A percentile compares a stretch with the other conserved stretches of the same genome.
These are phyloP conservation scores for Bipolaris cookei DNA, from an alignment of 2,329 filamentous ascomycete genomes.

Conservation along the genomic window DNA sequence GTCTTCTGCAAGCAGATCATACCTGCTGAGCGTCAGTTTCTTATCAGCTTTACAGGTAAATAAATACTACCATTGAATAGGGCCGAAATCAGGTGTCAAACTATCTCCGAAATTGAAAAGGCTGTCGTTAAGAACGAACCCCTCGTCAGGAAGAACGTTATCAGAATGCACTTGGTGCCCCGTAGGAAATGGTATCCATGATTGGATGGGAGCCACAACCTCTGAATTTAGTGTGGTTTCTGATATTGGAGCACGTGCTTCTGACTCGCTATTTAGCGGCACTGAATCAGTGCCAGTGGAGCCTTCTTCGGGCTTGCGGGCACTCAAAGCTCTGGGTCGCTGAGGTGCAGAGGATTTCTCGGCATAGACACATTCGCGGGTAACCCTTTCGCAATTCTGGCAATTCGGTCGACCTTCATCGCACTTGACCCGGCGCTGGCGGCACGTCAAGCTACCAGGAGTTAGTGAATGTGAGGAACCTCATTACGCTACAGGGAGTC, in stretches of 20 bases:
- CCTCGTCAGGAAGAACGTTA: conserved; percentile 29
- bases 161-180: conserved; percentile 22
- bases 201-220: conserved; percentile 14
- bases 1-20: conserved; percentile 55
- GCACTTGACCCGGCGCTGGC: conserved; percentile 59
- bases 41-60: not conserved
- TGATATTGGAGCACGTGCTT: not conserved
- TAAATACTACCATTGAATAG: conserved; percentile 50
- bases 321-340: conserved; percentile 19
- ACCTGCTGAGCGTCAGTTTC: conserved; percentile 26
- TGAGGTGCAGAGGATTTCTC: conserved; percentile 15
- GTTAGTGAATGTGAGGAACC: conserved; percentile 10
- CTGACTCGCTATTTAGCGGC: conserved; percentile 6
- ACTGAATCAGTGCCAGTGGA: conserved; percentile 12
- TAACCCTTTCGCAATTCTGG: conserved; percentile 52
- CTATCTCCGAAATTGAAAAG: conserved; percentile 35
- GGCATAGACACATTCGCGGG: conserved; percentile 51
- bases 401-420: conserved; percentile 55
- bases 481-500: not conserved
- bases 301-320: conserved; percentile 15
- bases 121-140: conserved; percentile 34
- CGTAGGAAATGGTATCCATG: conserved; percentile 24
- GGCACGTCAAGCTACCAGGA: conserved; percentile 51
- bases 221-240: conserved; percentile 14
- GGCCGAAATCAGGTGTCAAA: conserved; percentile 50